Conservation (phyloP, 345 rosid species). For the Brassica napus region DNA sequence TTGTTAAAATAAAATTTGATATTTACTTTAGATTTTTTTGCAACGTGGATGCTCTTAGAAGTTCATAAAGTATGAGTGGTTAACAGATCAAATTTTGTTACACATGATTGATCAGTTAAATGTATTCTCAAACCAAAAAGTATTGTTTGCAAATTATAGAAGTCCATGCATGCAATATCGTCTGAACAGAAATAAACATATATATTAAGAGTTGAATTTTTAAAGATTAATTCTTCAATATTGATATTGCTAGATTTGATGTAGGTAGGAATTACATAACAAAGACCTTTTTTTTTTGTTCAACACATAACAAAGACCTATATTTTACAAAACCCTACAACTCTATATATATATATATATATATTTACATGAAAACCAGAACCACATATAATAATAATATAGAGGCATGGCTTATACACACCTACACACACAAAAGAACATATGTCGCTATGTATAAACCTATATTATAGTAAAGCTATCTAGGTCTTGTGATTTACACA, state of each 20-base stretch:
- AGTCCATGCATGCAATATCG: neutral
- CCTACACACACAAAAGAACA: conserved; percentile 2
- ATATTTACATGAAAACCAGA: conserved; percentile 13
- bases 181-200: neutral
- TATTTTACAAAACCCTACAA: conserved; percentile 34
- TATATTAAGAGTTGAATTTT: neutral
- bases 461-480: conserved; percentile 3
- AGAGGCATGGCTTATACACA: conserved; percentile 20
- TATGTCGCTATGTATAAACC: neutral
- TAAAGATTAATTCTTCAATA: neutral
- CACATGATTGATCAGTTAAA: neutral
- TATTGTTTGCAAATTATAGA: no score
- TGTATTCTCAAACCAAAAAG: neutral
- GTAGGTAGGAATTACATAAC: conserved; percentile 11
- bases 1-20: neutral
- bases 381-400: neutral
- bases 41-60: no score
- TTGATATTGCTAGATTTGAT: conserved; percentile 8
- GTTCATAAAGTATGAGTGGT: no score
- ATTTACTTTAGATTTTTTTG: no score
- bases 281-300: neutral
- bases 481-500: neutral
- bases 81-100: neutral
- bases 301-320: conserved; percentile 16
- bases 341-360: conserved; percentile 2